Base-by-base conservation (phyloP, 116 monocot genomes). In the Dioscorea cayenensis region DNA sequence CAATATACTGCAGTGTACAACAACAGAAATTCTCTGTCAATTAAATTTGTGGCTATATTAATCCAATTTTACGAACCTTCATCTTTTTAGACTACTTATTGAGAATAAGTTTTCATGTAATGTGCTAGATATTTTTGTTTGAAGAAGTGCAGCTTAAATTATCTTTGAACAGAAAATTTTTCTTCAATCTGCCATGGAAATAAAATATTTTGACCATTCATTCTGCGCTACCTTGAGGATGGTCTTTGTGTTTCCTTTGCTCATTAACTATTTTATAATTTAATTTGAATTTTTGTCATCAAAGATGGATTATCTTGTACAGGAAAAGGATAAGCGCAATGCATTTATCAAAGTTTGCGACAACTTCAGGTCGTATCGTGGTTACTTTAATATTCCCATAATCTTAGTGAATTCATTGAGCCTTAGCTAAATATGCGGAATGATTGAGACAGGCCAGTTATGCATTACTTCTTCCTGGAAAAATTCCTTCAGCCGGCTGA, bases 391-490 rank as follows among this genome's bases (percentile, higher is more conserved):
- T 37, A 20, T 21, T 71, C 64, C 25, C 43, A 21, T 51, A 29
- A 28, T 17, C 4, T 21, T 28, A 38, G 43, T 43, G 43, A 1
- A 17, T 16, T 32, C 3, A n/a, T 66, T 65, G 22, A 19, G n/a
- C 51, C 16, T 73, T 76, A 29, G 69, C 22, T 60, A 16, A 43
- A 22, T 66, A 10, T 27, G 43, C 76, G 36, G 23, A 14, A 28
- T 37, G 10, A 29, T 68, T 60, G 67, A 50, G 63, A 58, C 83
- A 95, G 95, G 82, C 95, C 95, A 69, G 95, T 95, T 21, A 89
- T 95, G 95, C 95, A 92, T 77, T 72, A 87, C 65, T 95, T 95
- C 79, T 95, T 95, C 80, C 71, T 92, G 77, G 95, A 95, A 80
- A 92, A 80, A 71, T 95, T 92, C 64, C 69, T 89, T 80, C 87